phyloP scores from a whole-genome alignment of 495 filamentous ascomycete genomes.

The Penicilliopsis zonata region DNA sequence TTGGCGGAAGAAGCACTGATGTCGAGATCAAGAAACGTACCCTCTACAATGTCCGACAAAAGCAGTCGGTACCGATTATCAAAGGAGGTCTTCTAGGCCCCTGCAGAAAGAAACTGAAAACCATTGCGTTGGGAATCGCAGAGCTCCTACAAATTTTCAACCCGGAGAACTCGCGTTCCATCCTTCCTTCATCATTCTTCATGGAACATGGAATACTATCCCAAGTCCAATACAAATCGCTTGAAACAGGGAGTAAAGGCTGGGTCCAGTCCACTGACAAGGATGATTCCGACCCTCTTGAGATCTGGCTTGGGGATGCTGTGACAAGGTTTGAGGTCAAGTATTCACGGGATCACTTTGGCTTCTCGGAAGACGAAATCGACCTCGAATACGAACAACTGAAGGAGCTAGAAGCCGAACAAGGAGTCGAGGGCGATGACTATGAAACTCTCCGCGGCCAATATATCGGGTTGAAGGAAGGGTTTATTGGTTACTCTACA shows the following conservation, averaged over 20 bases:
- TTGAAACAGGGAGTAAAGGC: slow-evolving; percentile 38
- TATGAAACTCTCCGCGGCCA: slow-evolving; percentile 41
- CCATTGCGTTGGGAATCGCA: slow-evolving; percentile 31
- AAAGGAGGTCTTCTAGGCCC: slow-evolving; percentile 16
- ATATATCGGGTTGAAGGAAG: slow-evolving; percentile 32
- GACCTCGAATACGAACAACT: slow-evolving; percentile 57
- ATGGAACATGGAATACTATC: slow-evolving; percentile 45
- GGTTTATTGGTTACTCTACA: slow-evolving; percentile 24
- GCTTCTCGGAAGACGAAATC: slow-evolving; percentile 44
- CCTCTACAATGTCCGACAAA: slow-evolving; percentile 45
- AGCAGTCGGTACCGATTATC: slow-evolving; percentile 10
- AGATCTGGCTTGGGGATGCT: slow-evolving; percentile 49
- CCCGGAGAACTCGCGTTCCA: slow-evolving; percentile 7
- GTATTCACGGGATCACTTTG: slow-evolving; percentile 30
- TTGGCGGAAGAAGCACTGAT: slow-evolving; percentile 68
- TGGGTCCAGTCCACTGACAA: slow-evolving; percentile 32
- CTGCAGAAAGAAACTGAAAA: slow-evolving; percentile 29
- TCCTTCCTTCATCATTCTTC: slow-evolving; percentile 21
- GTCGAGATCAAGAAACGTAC: slow-evolving; percentile 53
- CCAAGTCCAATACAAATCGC: slow-evolving; percentile 44
- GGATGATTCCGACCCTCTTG: slow-evolving; percentile 36
- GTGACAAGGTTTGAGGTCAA: slow-evolving; percentile 24
- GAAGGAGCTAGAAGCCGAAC: slow-evolving; percentile 53
- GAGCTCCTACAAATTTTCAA: slow-evolving; percentile 37
- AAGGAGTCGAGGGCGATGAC: slow-evolving; percentile 36